Base-by-base conservation (phyloP, 2,329 filamentous ascomycete genomes). In the Nigrospora osmanthi region DNA sequence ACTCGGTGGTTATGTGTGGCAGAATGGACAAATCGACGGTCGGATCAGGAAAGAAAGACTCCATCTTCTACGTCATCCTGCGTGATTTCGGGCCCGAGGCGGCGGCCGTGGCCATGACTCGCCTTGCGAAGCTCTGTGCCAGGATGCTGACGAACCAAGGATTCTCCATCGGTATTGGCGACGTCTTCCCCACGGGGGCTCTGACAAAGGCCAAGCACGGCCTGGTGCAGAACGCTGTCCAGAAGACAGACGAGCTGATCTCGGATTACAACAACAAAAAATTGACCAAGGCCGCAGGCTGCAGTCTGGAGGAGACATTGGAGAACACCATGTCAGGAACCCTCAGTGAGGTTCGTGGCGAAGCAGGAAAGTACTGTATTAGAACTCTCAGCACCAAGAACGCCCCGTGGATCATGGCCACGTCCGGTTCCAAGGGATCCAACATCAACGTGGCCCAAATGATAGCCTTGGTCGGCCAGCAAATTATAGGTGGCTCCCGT, bases 391-490 rank as follows among this genome's bases (percentile, higher is more conserved):
- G 89, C 68, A 85, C 81, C 51, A 89, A 89, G 69, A 98, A 98
- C 56, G 84, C 93, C 0, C 90, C 93, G 6, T 74, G 97, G 51
- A 85, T 95, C 69, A 98, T 98, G 93, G 93, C 93, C 49, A 93
- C 88, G 50, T 97, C 89, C 12, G 93, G 93, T 40, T 97, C 91
- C 44, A 98, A 98, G 66, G 93, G 93, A 62, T 95, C 89, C 6
- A 86, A 88, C 56, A 94, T 98, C 72, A 98, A 98, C 73, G 93
- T 98, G 32, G 93, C 93, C 10, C 93, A 98, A 70, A 98, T 98
- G 93, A 87, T 97, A 61, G 91, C 93, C 46, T 83, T 90, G 47
- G 93, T 98, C 60, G 93, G 93, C 42, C 93, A 98, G 67, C 93
- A 98, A 57, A 96, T 97, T 78, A 97, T 98, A 58, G 87, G 87